These are phyloP conservation scores for Trichoderma harzianum DNA, from an alignment of 2,329 filamentous ascomycete species.

Conservation along the genomic window DNA sequence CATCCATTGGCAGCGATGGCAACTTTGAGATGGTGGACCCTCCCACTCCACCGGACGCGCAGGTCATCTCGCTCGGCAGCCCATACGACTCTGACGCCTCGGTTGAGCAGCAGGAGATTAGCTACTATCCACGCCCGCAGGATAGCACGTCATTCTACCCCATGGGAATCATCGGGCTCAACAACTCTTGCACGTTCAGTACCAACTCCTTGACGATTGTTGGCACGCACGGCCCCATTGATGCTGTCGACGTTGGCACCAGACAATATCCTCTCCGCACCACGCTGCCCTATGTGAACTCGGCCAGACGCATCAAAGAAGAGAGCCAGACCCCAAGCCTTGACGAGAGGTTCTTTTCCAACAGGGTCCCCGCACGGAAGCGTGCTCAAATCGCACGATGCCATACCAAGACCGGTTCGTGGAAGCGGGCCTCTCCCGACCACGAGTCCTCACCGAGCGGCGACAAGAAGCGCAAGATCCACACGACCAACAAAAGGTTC, in stretches of 20 bases:
- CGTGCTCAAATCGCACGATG: neutral
- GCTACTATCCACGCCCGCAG: neutral
- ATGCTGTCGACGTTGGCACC: neutral
- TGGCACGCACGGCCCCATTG: neutral
- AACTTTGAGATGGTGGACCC: neutral
- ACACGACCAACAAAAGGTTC: neutral
- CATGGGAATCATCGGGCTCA: neutral
- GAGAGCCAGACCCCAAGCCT: neutral
- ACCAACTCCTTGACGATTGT: neutral
- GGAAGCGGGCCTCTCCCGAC: neutral
- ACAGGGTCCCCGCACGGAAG: neutral
- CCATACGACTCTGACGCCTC: constrained; percentile 3
- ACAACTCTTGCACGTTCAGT: neutral
- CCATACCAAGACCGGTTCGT: neutral
- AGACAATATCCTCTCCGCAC: neutral
- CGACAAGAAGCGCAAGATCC: neutral
- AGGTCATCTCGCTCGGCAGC: neutral
- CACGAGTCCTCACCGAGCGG: neutral
- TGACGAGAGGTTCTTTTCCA: neutral
- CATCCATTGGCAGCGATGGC: constrained; percentile 11
- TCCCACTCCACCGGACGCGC: constrained; percentile 9
- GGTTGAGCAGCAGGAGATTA: neutral
- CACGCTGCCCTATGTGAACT: neutral
- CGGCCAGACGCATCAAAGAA: neutral
- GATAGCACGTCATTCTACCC: neutral